These are phyloP conservation scores for Neonectria hederae DNA, from an alignment of 2,329 filamentous ascomycete genomes.

Conservation along the genomic window DNA sequence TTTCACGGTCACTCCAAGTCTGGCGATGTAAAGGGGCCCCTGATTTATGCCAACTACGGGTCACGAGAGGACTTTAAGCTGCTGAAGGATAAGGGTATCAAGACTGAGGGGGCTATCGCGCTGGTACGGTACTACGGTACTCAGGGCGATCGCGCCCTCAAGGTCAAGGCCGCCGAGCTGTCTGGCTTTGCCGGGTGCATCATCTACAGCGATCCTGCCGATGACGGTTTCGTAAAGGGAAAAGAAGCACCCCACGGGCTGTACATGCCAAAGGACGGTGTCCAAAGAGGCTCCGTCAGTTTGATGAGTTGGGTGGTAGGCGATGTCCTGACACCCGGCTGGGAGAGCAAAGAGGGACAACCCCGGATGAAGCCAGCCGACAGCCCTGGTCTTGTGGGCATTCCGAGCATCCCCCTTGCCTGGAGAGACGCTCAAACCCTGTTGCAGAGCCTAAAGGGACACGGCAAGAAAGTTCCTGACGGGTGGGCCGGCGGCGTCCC, in stretches of 20 bases:
- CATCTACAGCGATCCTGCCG: slow-evolving; percentile 89
- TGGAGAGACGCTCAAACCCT: slow-evolving; percentile 89
- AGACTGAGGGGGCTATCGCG: slow-evolving; percentile 81
- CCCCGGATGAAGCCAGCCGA: slow-evolving; percentile 75
- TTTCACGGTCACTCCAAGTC: slow-evolving; percentile 92
- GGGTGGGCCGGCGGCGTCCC: slow-evolving; percentile 83
- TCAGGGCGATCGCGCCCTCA: slow-evolving; percentile 77
- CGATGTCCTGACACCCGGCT: slow-evolving; percentile 92
- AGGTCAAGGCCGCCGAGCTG: slow-evolving; percentile 89
- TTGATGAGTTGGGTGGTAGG: slow-evolving; percentile 85
- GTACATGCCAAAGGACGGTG: slow-evolving; percentile 82
- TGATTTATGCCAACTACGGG: slow-evolving; percentile 94
- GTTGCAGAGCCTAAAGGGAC: slow-evolving; percentile 77
- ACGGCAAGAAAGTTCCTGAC: slow-evolving; percentile 73
- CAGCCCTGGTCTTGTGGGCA: slow-evolving; percentile 77
- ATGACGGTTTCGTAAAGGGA: slow-evolving; percentile 83
- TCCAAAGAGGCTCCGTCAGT: slow-evolving; percentile 84
- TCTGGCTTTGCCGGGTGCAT: slow-evolving; percentile 88
- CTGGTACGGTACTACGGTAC: slow-evolving; percentile 83
- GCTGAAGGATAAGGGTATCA: slow-evolving; percentile 75
- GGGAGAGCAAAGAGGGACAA: slow-evolving; percentile 73
- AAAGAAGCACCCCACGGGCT: slow-evolving; percentile 78
- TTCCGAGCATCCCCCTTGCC: slow-evolving; percentile 88
- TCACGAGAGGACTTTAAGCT: slow-evolving; percentile 82
- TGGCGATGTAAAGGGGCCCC: slow-evolving; percentile 84